Evolutionary conservation across 2,329 filamentous ascomycete genomes (phyloP).

Genomic region (Hypomyces perniciosus): DNA sequence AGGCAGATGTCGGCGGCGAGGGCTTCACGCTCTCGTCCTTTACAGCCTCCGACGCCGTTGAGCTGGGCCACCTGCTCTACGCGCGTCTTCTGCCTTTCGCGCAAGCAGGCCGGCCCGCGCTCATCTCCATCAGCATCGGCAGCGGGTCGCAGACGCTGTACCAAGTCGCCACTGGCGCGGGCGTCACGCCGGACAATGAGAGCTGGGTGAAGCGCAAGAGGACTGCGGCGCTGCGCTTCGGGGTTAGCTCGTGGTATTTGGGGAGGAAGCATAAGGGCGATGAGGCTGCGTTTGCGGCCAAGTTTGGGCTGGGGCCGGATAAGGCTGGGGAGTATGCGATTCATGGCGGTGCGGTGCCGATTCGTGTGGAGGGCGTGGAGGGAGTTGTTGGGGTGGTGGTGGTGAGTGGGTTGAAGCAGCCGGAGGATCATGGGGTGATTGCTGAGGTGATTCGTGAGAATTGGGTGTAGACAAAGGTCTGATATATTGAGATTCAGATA

Average conservation of each 20-base stretch:
- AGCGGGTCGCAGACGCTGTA: conserved; percentile 58
- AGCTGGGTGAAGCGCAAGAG: conserved; percentile 65
- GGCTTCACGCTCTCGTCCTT: conserved; percentile 47
- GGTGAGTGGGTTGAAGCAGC: conserved; percentile 68
- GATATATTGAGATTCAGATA: no score
- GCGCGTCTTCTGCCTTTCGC: conserved; percentile 51
- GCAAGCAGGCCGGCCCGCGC: conserved; percentile 33
- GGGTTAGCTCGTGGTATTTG: conserved; percentile 65
- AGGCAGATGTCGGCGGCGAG: conserved; percentile 30
- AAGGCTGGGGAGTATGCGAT: conserved; percentile 62
- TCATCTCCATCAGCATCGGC: conserved; percentile 61
- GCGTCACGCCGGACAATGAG: conserved; percentile 66
- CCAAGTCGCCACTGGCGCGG: conserved; percentile 60
- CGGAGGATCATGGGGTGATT: conserved; percentile 72
- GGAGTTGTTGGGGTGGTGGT: conserved; percentile 70
- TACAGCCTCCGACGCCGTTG: conserved; percentile 58
- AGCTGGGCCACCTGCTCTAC: conserved; percentile 58
- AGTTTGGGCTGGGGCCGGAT: conserved; percentile 55
- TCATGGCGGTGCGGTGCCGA: conserved; percentile 70
- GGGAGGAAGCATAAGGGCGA: conserved; percentile 60
- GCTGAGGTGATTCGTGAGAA: conserved; percentile 59
- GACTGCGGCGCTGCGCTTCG: conserved; percentile 65
- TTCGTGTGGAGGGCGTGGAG: conserved; percentile 67
- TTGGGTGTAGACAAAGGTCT: conserved; percentile 25
- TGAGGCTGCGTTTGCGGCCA: conserved; percentile 57